Conservation (phyloP, 2,329 filamentous ascomycete species). For the Pestalotiopsis sp. region DNA sequence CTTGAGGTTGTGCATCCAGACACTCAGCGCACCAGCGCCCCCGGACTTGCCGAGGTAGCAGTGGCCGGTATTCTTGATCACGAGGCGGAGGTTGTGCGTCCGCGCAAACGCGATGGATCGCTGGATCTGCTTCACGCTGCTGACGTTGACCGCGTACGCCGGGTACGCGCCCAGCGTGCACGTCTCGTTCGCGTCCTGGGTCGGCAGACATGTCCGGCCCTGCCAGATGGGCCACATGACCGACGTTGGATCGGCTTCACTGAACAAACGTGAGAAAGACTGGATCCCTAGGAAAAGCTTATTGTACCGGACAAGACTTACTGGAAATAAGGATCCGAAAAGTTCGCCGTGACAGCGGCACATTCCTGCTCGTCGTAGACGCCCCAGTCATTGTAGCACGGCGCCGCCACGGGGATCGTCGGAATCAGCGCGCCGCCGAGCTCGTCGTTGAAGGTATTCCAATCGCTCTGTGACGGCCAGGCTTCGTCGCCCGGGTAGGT, state of each 20-base stretch:
- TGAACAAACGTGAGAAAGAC: conserved; percentile 14
- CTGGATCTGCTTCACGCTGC: conserved; percentile 46
- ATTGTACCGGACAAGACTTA: conserved; percentile 11
- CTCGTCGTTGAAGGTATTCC: conserved; percentile 25
- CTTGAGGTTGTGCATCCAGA: conserved; percentile 41
- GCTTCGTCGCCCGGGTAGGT: conserved; percentile 27
- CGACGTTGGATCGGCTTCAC: conserved; percentile 38
- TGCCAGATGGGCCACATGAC: conserved; percentile 40
- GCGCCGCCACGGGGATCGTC: conserved; percentile 31
- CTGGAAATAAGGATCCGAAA: conserved; percentile 25
- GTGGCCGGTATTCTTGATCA: conserved; percentile 56
- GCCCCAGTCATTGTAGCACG: conserved; percentile 30
- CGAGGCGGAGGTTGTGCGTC: conserved; percentile 49
- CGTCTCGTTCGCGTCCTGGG: conserved; percentile 21
- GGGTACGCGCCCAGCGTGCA: conserved; percentile 46
- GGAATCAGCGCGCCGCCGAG: conserved; percentile 31
- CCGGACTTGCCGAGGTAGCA: conserved; percentile 47
- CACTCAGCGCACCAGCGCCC: conserved; percentile 39
- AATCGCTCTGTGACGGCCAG: conserved; percentile 26
- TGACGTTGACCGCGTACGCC: conserved; percentile 42
- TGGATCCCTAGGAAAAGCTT: neutral
- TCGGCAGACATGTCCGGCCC: conserved; percentile 22
- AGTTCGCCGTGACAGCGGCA: conserved; percentile 24
- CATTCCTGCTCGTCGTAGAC: conserved; percentile 29
- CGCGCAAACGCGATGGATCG: conserved; percentile 49